A percentile compares a stretch with the other conserved stretches of the same genome.
Evolutionary conservation across 768 basidiomycete genomes (phyloP).

Genomic region (Leccinum pellstonianum): DNA sequence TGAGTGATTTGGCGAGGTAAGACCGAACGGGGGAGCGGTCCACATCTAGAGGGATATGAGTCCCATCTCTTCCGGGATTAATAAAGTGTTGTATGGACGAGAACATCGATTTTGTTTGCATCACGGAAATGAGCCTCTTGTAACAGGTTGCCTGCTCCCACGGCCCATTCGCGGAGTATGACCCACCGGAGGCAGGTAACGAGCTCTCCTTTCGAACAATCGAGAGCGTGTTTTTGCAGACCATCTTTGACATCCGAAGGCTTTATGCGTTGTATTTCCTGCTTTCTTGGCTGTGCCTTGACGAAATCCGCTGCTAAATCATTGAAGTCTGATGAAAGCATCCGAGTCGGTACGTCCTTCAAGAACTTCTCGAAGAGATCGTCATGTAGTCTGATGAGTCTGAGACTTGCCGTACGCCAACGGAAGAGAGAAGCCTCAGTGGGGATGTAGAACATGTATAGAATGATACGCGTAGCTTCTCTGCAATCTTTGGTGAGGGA

Average conservation of each 20-base stretch:
- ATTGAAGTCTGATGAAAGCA: slow-evolving; percentile 59
- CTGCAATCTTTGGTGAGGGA: not conserved
- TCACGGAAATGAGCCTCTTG: slow-evolving; percentile 40
- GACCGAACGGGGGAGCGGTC: slow-evolving; percentile 73
- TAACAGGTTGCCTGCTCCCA: not conserved
- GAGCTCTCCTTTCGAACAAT: not conserved
- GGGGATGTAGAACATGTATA: not conserved
- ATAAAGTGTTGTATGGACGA: slow-evolving; percentile 63
- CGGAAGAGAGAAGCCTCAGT: not conserved
- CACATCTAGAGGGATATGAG: slow-evolving; percentile 55
- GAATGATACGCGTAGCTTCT: not conserved
- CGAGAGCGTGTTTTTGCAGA: slow-evolving; percentile 1
- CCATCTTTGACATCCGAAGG: not conserved
- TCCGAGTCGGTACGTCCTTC: slow-evolving; percentile 55
- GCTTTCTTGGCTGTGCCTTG: slow-evolving; percentile 9
- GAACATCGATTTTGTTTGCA: slow-evolving; percentile 55
- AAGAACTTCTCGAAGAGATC: slow-evolving; percentile 29
- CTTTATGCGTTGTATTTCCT: not conserved
- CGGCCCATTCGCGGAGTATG: not conserved
- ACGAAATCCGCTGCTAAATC: slow-evolving; percentile 52
- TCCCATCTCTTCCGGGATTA: slow-evolving; percentile 41
- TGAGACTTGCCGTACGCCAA: not conserved
- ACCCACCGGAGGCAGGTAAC: slow-evolving; percentile 9
- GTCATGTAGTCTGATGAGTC: not conserved
- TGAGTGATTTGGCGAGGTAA: slow-evolving; percentile 60